Evolutionary conservation across 2,329 filamentous ascomycete species (phyloP).

Genomic region (Aureobasidium mangrovei): DNA sequence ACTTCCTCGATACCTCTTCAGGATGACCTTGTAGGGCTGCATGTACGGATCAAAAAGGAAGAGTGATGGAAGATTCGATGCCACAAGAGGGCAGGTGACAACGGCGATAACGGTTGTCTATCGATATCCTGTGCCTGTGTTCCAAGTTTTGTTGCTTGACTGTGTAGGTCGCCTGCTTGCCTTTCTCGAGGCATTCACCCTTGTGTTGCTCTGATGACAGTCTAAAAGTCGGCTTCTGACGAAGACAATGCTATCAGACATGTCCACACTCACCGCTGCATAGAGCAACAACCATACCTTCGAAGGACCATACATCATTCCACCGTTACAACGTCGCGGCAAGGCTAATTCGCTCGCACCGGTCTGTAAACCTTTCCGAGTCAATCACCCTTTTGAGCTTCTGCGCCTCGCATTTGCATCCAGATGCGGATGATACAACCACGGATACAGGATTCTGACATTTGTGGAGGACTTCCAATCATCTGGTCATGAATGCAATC

Average conservation of each 20-base stretch:
- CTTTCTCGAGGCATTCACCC: too few relatives aligned
- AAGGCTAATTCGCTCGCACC: not conserved
- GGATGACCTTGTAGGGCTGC: not conserved
- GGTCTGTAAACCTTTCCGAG: not conserved
- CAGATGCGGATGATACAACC: not conserved
- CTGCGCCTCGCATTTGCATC: not conserved
- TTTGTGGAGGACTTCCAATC: too few relatives aligned
- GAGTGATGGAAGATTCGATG: not conserved
- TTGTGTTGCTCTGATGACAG: not conserved
- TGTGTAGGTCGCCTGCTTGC: not conserved
- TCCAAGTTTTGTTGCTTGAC: not conserved
- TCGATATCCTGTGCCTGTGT: conserved; percentile 1
- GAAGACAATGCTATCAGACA: too few relatives aligned
- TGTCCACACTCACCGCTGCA: not conserved
- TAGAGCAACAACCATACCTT: not conserved
- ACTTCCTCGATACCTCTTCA: not conserved
- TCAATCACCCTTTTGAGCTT: not conserved
- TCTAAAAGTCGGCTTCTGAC: too few relatives aligned
- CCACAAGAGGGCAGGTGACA: not conserved
- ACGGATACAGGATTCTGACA: not conserved
- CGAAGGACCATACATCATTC: not conserved
- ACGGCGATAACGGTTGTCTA: conserved; percentile 8
- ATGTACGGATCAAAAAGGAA: not conserved
- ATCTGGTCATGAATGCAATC: too few relatives aligned
- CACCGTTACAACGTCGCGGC: conserved; percentile 3